phyloP scores from a whole-genome alignment of 2,329 filamentous ascomycete genomes.

The Drechslera avenae region DNA sequence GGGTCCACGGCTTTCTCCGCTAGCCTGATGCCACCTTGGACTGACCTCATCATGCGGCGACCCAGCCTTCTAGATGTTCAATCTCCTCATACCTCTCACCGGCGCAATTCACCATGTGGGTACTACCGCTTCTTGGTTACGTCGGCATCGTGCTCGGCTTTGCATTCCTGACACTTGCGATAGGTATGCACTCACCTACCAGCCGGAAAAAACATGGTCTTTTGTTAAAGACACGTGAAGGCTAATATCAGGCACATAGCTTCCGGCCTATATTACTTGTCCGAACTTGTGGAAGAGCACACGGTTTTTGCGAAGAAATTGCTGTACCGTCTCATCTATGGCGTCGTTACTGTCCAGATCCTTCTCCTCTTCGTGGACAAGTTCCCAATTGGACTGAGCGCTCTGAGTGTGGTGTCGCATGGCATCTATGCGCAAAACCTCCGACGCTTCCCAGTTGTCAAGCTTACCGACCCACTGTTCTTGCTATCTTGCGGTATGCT shows the following conservation, averaged over 20 bases:
- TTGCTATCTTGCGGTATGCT: slow-evolving; percentile 75
- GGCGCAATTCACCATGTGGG: slow-evolving; percentile 73
- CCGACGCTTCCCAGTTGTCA: slow-evolving; percentile 75
- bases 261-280: slow-evolving; percentile 97
- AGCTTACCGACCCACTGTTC: slow-evolving; percentile 85
- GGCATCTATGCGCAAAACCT: slow-evolving; percentile 89
- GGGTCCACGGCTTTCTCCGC: slow-evolving; percentile 21
- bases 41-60: slow-evolving; percentile 31
- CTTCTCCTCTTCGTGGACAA: slow-evolving; percentile 79
- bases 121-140: slow-evolving; percentile 90
- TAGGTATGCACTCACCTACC: slow-evolving; percentile 61
- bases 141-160: slow-evolving; percentile 87
- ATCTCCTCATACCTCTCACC: slow-evolving; percentile 1
- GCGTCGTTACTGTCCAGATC: slow-evolving; percentile 73
- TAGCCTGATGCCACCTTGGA: slow-evolving; percentile 30
- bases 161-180: slow-evolving; percentile 90
- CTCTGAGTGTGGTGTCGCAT: slow-evolving; percentile 80
- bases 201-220: neutral
- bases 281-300: slow-evolving; percentile 96
- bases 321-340: slow-evolving; percentile 84
- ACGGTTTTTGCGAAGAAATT: slow-evolving; percentile 89
- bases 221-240: neutral
- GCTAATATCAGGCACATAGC: slow-evolving; percentile 57
- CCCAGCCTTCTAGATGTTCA: slow-evolving; percentile 11
- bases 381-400: slow-evolving; percentile 77